Evolutionary conservation across 1,139 yeast species (phyloP), one percentile per base, ranked within the genome.

Genomic region (Meyerozyma guilliermondii): DNA sequence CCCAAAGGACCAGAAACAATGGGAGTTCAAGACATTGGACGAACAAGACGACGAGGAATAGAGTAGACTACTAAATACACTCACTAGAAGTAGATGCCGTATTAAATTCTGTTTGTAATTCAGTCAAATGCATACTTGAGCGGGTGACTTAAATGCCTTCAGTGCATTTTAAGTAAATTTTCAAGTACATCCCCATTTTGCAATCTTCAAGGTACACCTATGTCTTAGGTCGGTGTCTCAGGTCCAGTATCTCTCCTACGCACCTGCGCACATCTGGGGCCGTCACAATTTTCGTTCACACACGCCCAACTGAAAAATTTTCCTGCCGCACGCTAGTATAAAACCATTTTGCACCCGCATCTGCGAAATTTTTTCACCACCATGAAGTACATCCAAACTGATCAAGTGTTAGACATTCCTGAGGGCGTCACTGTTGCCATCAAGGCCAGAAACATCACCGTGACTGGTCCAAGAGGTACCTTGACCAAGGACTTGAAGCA

Each of bases 401-500:
- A 88, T 73, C 97, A 92, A 80, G 67, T 75, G 66, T 80, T 94
- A 66, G 87, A 79, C 52, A 76, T 94, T 72, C 98, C 98, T 74
- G 96, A 87, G 74, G 96, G 87, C 63, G 98, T 94, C 56, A 78
- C 83, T 63, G 87, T 92, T 61, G 74, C 76, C 68, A 91, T 94
- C 82, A 87, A 89, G 74, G 82, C 98, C 72, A 88, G 98, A 81
- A 63, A 68, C 65, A 74, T 94, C 71, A 83, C 81, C 62, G 98
- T 94, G 59, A 80, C 85, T 62, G 99, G 99, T 62, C 98, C 99
- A 80, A 91, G 98, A 80, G 99, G 99, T 76, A 79, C 81, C 59
- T 81, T 94, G 69, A 69, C 74, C 78, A 92, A 92, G 83, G 79
- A 85, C 81, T 81, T 94, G 68, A 83, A 85, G 71, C 99, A 94